Percentiles rank a stretch among this genome's conserved stretches.
Evolutionary conservation across 2,329 filamentous ascomycete species (phyloP).

Genomic region (Sporothrix brunneoviolacea): DNA sequence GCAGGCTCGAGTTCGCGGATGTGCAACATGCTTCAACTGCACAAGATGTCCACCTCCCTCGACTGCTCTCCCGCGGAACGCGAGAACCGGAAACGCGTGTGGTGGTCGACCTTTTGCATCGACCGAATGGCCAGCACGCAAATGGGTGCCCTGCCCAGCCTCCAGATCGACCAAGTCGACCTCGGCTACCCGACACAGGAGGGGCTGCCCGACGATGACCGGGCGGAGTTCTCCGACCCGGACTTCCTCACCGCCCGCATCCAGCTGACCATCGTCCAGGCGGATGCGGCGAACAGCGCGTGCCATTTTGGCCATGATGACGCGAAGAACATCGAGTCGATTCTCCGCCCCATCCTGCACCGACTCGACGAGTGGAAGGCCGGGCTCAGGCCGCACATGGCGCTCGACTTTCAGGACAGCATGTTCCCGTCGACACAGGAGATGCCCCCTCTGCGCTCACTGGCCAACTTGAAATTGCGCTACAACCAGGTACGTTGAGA

Average conservation of each 20-base stretch:
- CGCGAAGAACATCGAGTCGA: not conserved
- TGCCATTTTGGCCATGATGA: not conserved
- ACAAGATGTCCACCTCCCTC: not conserved
- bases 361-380: not conserved
- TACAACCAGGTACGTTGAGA: constrained; percentile 8
- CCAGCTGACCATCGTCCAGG: constrained; percentile 10
- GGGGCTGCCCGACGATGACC: not conserved
- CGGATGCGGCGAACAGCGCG: not conserved
- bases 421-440: not conserved
- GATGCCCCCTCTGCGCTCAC: not conserved
- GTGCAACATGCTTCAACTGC: constrained; percentile 13
- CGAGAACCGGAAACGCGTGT: constrained; percentile 7
- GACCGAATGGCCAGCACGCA: constrained; percentile 11
- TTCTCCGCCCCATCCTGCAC: not conserved
- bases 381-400: not conserved
- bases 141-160: constrained; percentile 6
- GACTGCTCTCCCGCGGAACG: not conserved
- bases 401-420: not conserved
- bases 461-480: constrained; percentile 7
- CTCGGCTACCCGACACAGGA: constrained; percentile 1
- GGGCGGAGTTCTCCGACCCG: constrained; percentile 5
- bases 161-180: constrained; percentile 5
- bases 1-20: constrained; percentile 5
- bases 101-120: constrained; percentile 12
- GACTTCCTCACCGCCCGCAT: constrained; percentile 7